These are phyloP conservation scores for Leccinum uliginosum DNA, from an alignment of 768 basidiomycete genomes.

Conservation along the genomic window DNA sequence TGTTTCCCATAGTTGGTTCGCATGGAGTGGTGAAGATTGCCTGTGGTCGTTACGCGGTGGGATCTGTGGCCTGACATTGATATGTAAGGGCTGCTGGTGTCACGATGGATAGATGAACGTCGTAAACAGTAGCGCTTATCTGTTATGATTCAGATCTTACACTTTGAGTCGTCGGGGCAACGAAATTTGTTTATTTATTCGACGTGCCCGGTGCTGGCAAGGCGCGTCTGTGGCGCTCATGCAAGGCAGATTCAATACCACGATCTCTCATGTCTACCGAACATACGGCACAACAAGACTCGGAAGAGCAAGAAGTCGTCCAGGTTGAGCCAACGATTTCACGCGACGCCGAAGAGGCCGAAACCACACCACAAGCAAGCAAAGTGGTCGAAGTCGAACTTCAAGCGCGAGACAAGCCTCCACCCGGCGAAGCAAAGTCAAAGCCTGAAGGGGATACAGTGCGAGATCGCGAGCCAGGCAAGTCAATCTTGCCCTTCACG, in stretches of 20 bases:
- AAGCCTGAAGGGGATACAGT: conserved; percentile 11
- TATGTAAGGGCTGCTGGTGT: background rate
- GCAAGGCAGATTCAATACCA: background rate
- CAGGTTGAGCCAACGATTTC: conserved; percentile 3
- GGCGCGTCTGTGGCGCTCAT: conserved; percentile 7
- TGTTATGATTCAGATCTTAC: no score
- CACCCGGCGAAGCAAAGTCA: conserved; percentile 14
- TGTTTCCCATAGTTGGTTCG: conserved; percentile 46
- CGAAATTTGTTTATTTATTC: background rate
- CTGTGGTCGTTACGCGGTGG: conserved; percentile 20
- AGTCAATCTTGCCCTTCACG: conserved; percentile 68
- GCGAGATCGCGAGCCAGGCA: conserved; percentile 49
- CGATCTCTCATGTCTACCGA: conserved; percentile 14
- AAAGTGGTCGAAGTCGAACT: conserved; percentile 6
- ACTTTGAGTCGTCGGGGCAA: background rate
- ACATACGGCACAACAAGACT: background rate
- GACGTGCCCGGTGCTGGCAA: background rate
- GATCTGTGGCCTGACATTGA: conserved; percentile 16
- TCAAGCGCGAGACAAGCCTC: conserved; percentile 6
- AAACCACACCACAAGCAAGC: conserved; percentile 1
- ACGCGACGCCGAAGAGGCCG: conserved; percentile 4
- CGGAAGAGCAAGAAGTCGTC: background rate
- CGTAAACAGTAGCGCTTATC: no score
- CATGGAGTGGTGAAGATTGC: conserved; percentile 40
- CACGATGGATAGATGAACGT: background rate